phyloP scores from a whole-genome alignment of 192 early-diverging fungal species.

The Tieghemiomyces parasiticus region DNA sequence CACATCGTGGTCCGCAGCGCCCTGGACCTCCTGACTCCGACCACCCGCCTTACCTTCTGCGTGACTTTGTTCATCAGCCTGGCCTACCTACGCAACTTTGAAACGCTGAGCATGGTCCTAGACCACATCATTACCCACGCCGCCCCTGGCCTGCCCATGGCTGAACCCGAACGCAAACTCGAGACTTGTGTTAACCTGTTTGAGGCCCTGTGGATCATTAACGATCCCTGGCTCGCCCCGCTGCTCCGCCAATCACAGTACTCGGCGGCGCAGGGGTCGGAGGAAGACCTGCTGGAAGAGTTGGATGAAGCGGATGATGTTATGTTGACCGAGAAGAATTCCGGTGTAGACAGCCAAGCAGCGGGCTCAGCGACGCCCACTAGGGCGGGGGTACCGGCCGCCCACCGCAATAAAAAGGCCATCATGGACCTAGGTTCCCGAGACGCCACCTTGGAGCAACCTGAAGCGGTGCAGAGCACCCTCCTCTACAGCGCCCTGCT shows the following conservation, averaged over 20 bases:
- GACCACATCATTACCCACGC: not conserved
- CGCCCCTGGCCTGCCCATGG: not conserved
- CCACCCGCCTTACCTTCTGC: not conserved
- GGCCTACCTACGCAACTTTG: not conserved
- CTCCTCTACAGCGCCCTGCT: not conserved
- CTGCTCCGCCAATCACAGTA: too few species aligned
- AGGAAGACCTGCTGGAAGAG: too few species aligned
- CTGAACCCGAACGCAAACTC: not conserved
- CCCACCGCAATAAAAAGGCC: too few species aligned
- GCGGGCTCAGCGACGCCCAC: too few species aligned
- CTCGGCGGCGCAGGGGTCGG: too few species aligned
- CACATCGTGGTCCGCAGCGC: not conserved
- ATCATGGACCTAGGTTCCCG: too few species aligned
- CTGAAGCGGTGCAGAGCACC: not conserved
- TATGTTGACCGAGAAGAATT: too few species aligned
- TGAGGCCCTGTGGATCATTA: not conserved
- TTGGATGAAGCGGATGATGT: too few species aligned
- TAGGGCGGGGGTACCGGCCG: too few species aligned
- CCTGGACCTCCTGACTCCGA: not conserved
- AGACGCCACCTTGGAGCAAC: too few species aligned
- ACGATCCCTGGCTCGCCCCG: too few species aligned
- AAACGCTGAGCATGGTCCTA: not conserved
- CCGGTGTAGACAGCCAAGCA: too few species aligned
- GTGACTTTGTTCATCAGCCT: not conserved
- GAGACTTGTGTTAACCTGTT: not conserved